Percentiles rank a stretch among this genome's conserved stretches.
Conservation (phyloP, 495 filamentous ascomycete genomes). For the Penicillium ochrochloron region DNA sequence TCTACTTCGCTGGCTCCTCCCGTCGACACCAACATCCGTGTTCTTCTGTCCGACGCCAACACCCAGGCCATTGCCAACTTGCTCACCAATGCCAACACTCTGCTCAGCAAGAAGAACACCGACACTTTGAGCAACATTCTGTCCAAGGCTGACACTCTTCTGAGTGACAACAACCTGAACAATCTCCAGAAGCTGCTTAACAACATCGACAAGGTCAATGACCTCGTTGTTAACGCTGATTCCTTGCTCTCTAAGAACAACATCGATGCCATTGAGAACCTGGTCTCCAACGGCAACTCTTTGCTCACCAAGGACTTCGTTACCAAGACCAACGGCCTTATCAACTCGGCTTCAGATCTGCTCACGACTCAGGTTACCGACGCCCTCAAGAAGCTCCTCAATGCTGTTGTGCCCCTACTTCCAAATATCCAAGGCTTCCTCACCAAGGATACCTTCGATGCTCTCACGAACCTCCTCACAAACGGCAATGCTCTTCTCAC, state of each 20-base stretch:
- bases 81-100: conserved; percentile 38
- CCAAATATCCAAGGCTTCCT: conserved; percentile 45
- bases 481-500: conserved; percentile 47
- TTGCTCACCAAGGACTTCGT: conserved; percentile 41
- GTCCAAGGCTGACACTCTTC: conserved; percentile 30
- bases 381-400: conserved; percentile 38
- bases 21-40: conserved; percentile 46
- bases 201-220: conserved; percentile 44
- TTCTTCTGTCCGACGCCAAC: conserved; percentile 37
- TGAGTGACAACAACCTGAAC: conserved; percentile 43
- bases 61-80: conserved; percentile 26
- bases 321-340: conserved; percentile 15
- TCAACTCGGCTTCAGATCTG: conserved; percentile 26
- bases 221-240: conserved; percentile 40
- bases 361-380: conserved; percentile 28
- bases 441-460: conserved; percentile 43
- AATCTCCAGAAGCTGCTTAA: conserved; percentile 44
- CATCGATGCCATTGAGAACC: conserved; percentile 40
- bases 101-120: conserved; percentile 40
- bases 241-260: conserved; percentile 32
- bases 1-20: conserved; percentile 42
- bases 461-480: conserved; percentile 38
- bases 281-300: conserved; percentile 44
- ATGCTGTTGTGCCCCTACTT: conserved; percentile 41
- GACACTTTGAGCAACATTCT: conserved; percentile 41